Conservation (phyloP, 225 moss, liverwort and hornwort species). For the Thuidium tamariscinum region DNA sequence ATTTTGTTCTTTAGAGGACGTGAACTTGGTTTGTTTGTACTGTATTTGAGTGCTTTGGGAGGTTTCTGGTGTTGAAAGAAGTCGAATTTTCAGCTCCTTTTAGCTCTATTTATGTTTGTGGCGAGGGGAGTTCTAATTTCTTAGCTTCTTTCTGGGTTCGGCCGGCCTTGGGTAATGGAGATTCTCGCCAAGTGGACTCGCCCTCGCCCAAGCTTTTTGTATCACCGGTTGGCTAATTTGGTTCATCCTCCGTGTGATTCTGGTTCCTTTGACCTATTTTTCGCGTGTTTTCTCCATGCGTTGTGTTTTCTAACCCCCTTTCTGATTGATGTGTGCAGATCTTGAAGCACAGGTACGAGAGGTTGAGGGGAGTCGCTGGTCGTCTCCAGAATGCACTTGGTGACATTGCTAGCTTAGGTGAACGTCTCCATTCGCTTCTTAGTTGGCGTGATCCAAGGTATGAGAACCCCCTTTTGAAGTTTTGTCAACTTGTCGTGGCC, state of each 20-base stretch:
- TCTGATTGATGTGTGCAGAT: slow-evolving; percentile 16
- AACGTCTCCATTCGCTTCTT: slow-evolving; percentile 69
- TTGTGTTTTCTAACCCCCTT: background rate
- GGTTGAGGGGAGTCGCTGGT: slow-evolving; percentile 84
- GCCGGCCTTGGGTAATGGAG: too few relatives aligned
- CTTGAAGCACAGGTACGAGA: slow-evolving; percentile 66
- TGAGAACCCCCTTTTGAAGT: background rate
- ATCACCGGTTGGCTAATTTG: background rate
- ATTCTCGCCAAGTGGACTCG: too few relatives aligned
- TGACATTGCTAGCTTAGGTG: slow-evolving; percentile 70
- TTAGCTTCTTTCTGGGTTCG: background rate
- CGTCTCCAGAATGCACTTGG: slow-evolving; percentile 78
- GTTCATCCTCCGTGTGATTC: background rate
- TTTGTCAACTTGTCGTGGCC: background rate
- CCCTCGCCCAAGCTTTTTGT: background rate
- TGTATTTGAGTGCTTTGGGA: background rate
- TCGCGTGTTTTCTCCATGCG: too few relatives aligned
- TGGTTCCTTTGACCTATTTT: accelerated
- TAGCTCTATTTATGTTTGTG: background rate
- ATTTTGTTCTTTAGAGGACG: background rate
- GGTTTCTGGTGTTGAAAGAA: background rate
- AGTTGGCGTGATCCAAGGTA: slow-evolving; percentile 93
- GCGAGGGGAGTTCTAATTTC: too few relatives aligned
- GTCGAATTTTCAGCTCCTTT: background rate
- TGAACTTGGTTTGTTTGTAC: background rate